Base-by-base conservation (phyloP, 1,284 basidiomycete species). In the Singerocomus inundabilis region DNA sequence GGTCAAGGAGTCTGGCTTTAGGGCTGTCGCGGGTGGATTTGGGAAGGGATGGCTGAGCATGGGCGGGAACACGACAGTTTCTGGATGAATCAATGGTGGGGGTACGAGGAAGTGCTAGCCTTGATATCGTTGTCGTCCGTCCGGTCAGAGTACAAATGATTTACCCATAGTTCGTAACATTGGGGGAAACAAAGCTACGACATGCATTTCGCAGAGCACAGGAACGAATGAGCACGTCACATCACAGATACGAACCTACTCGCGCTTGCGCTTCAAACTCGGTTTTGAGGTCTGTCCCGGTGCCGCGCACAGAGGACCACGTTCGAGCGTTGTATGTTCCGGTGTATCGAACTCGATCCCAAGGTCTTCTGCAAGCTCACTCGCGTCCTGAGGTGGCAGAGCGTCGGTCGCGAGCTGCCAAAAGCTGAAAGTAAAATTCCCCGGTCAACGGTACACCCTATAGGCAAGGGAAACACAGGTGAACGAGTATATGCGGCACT, bases 1-100 rank as follows among this genome's bases (percentile, higher is more conserved):
- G 61, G 91, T 96, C 36, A 80, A 84, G 60, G 91, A 95, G 49
- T 80, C 84, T 55, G 91, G 92, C 2, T 96, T 95, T 63, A 78
- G 77, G 40, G 85, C 89, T 10, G 79, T 97, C 11, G 91, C 91
- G 3, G 75, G 80, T 16, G 92, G 85, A 12, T 97, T 91, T 65
- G 82, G 88, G 15, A 76, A 85, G 48, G 90, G 90, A 5, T 70
- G 91, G 42, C 67, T 92, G 61, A 85, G 84, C 53, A 66, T 73
- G 2, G 28, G 37, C 0, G 46, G 37, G 2, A 54, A 45, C n/a
- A 25, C 16, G 12, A 28, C 28, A 11, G 13, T 45, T n/a, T 29
- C 48, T 0, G 56, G 52, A 5, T 56, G 37, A 56, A 37, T 8
- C 8, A 21, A 18, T n/a, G 6, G 37, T 5, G 4, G 28, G 5